Conservation (phyloP, 2,329 filamentous ascomycete genomes). For the Monilinia fructicola region DNA sequence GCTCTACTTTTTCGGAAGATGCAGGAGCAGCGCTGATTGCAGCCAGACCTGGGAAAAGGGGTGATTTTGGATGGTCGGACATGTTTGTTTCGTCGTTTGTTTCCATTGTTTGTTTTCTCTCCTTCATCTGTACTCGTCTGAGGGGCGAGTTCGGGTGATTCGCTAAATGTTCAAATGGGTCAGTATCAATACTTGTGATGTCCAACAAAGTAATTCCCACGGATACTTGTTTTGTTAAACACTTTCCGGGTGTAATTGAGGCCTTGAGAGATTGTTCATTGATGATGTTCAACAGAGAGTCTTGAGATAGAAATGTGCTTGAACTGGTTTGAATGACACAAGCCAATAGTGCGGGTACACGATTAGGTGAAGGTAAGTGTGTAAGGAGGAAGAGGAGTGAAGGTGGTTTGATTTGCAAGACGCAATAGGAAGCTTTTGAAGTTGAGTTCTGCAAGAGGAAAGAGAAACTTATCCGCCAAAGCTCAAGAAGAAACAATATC, state of each 20-base stretch:
- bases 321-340: neutral
- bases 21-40: neutral
- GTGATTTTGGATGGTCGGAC: neutral
- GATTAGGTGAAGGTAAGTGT: neutral
- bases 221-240: neutral
- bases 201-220: neutral
- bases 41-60: neutral
- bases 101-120: neutral
- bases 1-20: neutral
- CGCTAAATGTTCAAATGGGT: neutral
- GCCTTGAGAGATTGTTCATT: neutral
- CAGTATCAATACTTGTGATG: neutral
- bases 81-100: neutral
- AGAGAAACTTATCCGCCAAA: neutral
- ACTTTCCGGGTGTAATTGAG: neutral
- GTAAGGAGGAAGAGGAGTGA: neutral
- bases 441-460: neutral
- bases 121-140: neutral
- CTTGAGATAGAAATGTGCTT: neutral
- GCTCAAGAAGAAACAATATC: neutral
- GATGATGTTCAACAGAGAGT: neutral
- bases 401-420: neutral
- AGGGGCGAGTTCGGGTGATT: neutral
- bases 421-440: neutral
- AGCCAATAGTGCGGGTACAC: neutral